Conservation (phyloP, 139 green algal genomes). For the Chlorella sp. region DNA sequence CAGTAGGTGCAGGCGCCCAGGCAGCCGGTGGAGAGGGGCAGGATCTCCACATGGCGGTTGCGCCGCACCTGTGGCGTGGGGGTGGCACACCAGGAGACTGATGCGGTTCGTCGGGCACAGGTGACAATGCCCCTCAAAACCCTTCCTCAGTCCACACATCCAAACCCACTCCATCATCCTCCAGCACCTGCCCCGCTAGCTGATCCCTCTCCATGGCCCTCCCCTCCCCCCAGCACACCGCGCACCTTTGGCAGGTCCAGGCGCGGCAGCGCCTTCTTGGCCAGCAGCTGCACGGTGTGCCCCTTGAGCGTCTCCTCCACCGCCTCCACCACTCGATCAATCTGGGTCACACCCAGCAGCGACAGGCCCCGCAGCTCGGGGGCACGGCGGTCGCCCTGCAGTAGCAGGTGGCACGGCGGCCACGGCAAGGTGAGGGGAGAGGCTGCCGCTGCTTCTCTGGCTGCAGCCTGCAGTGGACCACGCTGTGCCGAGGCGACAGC, state of each 20-base stretch:
- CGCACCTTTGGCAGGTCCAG: constrained; percentile 92
- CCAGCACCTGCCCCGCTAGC: no score
- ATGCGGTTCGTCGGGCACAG: background rate
- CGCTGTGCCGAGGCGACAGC: background rate
- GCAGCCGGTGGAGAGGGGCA: constrained; percentile 86
- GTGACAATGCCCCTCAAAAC: no score
- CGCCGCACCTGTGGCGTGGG: constrained; percentile 70
- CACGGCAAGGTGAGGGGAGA: background rate
- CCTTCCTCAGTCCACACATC: no score
- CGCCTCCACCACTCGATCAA: constrained; percentile 91
- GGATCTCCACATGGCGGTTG: constrained; percentile 90
- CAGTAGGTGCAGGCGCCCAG: constrained; percentile 96
- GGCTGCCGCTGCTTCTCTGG: background rate
- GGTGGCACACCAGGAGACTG: background rate
- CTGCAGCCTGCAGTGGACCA: background rate
- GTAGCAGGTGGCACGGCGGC: background rate
- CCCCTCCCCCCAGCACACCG: background rate
- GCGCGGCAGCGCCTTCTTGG: constrained; percentile 79
- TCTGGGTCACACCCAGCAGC: constrained; percentile 82
- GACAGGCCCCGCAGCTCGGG: constrained; percentile 81
- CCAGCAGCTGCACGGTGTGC: constrained; percentile 82
- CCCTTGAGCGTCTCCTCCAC: constrained; percentile 93
- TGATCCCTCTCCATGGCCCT: background rate
- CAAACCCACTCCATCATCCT: no score
- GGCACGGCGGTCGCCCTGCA: constrained; percentile 77